Evolutionary conservation across 192 early-diverging fungal genomes (phyloP), one percentile per base, ranked within the genome.

Genomic region (Kickxella alabastrina): DNA sequence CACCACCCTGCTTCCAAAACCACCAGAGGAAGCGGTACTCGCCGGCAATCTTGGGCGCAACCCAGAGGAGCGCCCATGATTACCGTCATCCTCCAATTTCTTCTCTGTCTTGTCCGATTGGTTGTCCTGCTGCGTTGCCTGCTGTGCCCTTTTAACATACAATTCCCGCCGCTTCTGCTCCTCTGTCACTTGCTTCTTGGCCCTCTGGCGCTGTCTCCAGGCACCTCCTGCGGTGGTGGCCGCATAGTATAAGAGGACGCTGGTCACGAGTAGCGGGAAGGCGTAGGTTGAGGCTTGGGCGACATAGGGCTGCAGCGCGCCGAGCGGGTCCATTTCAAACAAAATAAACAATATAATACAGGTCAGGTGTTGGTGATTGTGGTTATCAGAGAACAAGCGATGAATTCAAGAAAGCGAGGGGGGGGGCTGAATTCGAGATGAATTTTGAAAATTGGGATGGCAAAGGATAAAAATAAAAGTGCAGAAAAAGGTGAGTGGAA

Each of bases 31-130:
- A 6, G 19, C 24, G 14, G 24, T 22, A 14, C 53, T 52, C 24
- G 61, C 40, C 1, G 68, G 68, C 31, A 39, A 41, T 18, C 46
- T 50, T 12, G 64, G 52, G 9, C 64, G 64, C 39, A 66, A 25
- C 21, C 57, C 49, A 14, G 40, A 39, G 10, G 50, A 14, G 29
- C 35, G n/a, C n/a, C n/a, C n/a, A n/a, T n/a, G n/a, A n/a, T n/a
- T n/a, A n/a, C n/a, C n/a, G n/a, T n/a, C n/a, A n/a, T n/a, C n/a
- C n/a, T n/a, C n/a, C n/a, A n/a, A n/a, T n/a, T n/a, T n/a, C n/a
- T n/a, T n/a, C n/a, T n/a, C n/a, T n/a, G n/a, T n/a, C 36, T 37
- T 23, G 24, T 21, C 23, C 15, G 15, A 15, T 14, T 26, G 44
- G 37, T 4, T 4, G 10, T 28, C 45, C 8, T 26, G 29, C 17